Evolutionary conservation across 306 rosid genomes (phyloP).

Genomic region (Canavalia ensiformis): DNA sequence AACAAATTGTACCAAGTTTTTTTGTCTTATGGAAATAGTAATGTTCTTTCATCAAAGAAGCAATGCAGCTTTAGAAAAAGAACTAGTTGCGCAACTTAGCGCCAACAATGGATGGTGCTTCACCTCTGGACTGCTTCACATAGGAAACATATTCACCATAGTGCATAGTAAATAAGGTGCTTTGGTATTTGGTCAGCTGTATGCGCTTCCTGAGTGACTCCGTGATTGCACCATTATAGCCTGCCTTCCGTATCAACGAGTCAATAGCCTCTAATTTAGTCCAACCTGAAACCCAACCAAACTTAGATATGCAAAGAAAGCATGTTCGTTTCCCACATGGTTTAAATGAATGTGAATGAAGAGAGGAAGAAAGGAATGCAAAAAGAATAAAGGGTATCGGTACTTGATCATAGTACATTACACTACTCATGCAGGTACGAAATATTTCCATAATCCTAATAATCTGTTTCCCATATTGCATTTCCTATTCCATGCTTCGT

Average conservation of each 20-base stretch:
- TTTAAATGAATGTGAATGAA: too few relatives aligned
- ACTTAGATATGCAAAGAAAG: constrained; percentile 35
- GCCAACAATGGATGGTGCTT: constrained; percentile 65
- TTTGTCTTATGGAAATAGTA: constrained; percentile 37
- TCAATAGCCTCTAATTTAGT: constrained; percentile 84
- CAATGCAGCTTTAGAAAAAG: constrained; percentile 49
- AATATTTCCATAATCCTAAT: not conserved
- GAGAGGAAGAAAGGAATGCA: too few relatives aligned
- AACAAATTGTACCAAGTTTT: not conserved
- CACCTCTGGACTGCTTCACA: constrained; percentile 74
- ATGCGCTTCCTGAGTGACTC: constrained; percentile 71
- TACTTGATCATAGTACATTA: too few relatives aligned
- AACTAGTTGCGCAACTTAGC: constrained; percentile 58
- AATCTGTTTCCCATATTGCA: not conserved
- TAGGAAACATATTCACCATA: constrained; percentile 76
- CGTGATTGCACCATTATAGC: constrained; percentile 71
- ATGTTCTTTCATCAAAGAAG: constrained; percentile 46
- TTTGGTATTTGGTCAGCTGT: constrained; percentile 87
- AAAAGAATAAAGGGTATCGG: too few relatives aligned
- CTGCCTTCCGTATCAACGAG: constrained; percentile 92
- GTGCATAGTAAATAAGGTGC: constrained; percentile 82
- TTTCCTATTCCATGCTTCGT: too few relatives aligned
- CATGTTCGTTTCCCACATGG: not conserved
- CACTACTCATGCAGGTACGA: not conserved
- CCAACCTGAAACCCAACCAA: constrained; percentile 80